A percentile compares a stretch with the other conserved stretches of the same genome.
These are phyloP conservation scores for Penicillium sp. DNA, from an alignment of 2,329 filamentous ascomycete species.

Conservation along the genomic window DNA sequence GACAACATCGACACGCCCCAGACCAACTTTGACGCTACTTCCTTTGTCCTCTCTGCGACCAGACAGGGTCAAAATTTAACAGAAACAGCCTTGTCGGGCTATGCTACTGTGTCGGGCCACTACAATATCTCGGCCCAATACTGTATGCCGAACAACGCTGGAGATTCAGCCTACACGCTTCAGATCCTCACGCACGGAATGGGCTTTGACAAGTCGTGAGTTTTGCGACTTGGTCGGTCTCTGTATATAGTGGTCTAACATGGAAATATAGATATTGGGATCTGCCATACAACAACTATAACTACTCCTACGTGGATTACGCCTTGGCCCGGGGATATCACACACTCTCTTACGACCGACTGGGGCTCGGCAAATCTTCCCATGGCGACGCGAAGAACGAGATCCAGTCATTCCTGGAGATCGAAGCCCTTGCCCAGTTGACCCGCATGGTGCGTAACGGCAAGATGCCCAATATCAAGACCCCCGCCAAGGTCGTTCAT, in stretches of 20 bases:
- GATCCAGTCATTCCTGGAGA: conserved; percentile 39
- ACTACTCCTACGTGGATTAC: conserved; percentile 38
- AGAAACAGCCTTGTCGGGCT: conserved; percentile 13
- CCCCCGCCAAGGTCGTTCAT: conserved; percentile 35
- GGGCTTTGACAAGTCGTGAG: conserved; percentile 30
- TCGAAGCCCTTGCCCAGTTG: conserved; percentile 38
- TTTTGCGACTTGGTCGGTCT: background rate
- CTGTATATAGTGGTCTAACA: background rate
- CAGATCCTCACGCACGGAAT: conserved; percentile 42
- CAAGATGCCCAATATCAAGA: conserved; percentile 25
- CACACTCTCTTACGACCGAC: conserved; percentile 41
- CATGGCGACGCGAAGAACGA: conserved; percentile 39
- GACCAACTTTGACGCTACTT: conserved; percentile 15
- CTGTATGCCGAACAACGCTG: conserved; percentile 6
- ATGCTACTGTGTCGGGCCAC: conserved; percentile 12
- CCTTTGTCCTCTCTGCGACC: conserved; percentile 9
- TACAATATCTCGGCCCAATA: conserved; percentile 17
- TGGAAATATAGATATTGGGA: conserved; percentile 33
- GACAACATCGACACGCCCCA: conserved; percentile 11
- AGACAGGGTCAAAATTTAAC: conserved; percentile 14
- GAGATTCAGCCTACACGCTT: conserved; percentile 11
- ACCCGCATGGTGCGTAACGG: conserved; percentile 38
- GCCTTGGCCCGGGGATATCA: conserved; percentile 36
- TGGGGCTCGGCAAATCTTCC: conserved; percentile 36
- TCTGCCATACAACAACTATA: conserved; percentile 24